Conservation (phyloP, 2,329 filamentous ascomycete genomes). For the Fusarium incarnatum region DNA sequence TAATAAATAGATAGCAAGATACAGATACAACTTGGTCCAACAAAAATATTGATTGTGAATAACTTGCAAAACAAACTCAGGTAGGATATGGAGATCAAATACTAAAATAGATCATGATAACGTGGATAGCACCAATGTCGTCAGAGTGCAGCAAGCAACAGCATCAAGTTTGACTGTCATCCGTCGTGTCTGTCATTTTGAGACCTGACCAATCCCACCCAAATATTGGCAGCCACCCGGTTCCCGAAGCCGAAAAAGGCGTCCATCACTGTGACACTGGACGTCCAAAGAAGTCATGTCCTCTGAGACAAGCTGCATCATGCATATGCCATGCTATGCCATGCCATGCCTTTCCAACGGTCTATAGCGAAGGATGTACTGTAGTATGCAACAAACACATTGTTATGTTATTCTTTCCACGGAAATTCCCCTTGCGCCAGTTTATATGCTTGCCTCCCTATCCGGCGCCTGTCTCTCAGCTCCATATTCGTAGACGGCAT, state of each 20-base stretch:
- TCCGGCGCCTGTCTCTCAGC: constrained; percentile 16
- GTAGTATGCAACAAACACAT: constrained; percentile 41
- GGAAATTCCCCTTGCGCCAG: constrained; percentile 42
- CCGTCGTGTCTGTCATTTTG: constrained; percentile 13
- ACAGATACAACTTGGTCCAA: not conserved
- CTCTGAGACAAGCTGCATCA: constrained; percentile 22
- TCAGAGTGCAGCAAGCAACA: constrained; percentile 35
- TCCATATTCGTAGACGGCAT: constrained; percentile 35
- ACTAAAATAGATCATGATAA: constrained; percentile 8
- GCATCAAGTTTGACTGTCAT: constrained; percentile 27
- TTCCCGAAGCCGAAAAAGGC: constrained; percentile 32
- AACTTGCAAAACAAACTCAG: constrained; percentile 5
- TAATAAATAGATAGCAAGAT: not conserved
- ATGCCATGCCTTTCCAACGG: constrained; percentile 16
- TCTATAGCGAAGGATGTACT: constrained; percentile 39
- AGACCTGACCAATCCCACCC: constrained; percentile 36
- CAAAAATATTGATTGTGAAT: constrained; percentile 9
- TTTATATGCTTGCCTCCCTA: constrained; percentile 42
- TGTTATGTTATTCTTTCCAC: constrained; percentile 44
- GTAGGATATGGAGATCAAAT: constrained; percentile 16
- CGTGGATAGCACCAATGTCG: constrained; percentile 23
- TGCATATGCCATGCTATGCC: constrained; percentile 3
- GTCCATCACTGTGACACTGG: constrained; percentile 21
- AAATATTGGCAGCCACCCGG: constrained; percentile 22
- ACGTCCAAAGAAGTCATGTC: constrained; percentile 27